Evolutionary conservation across 345 rosid species (phyloP).

Genomic region (Murraya paniculata): DNA sequence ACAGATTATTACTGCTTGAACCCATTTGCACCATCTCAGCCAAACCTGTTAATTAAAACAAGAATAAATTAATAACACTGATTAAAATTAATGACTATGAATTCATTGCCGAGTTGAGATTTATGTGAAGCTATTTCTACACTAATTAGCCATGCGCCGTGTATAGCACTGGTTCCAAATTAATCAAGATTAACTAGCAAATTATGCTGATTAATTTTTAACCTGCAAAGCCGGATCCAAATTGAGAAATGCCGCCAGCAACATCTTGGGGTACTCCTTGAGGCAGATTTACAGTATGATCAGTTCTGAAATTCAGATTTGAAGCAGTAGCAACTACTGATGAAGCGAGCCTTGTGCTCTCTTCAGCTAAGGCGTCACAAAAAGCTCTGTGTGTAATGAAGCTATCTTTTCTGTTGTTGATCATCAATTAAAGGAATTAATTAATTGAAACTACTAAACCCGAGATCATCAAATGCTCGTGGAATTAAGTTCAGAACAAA

Average conservation of each 20-base stretch:
- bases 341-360: constrained; percentile 64
- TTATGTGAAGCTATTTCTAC: too few species aligned
- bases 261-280: constrained; percentile 36
- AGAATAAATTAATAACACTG: constrained; percentile 7
- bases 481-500: constrained; percentile 34
- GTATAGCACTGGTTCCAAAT: too few species aligned
- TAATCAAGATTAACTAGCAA: constrained; percentile 17
- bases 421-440: too few species aligned
- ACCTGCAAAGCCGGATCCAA: constrained; percentile 35
- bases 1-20: constrained; percentile 34
- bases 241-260: constrained; percentile 35
- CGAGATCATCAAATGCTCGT: constrained; percentile 5
- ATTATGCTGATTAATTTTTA: too few species aligned
- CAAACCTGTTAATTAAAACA: constrained; percentile 32
- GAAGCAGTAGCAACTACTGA: constrained; percentile 23
- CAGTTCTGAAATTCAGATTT: constrained; percentile 60
- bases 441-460: background rate
- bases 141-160: too few species aligned
- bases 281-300: constrained; percentile 35
- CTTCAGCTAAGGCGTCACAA: constrained; percentile 89
- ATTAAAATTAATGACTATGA: background rate
- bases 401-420: constrained; percentile 74
- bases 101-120: too few species aligned
- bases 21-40: constrained; percentile 61
- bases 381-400: constrained; percentile 96